A percentile compares a stretch with the other conserved stretches of the same genome.
These are phyloP conservation scores for Malassezia psittaci DNA, from an alignment of 1,284 basidiomycete species.

Conservation along the genomic window DNA sequence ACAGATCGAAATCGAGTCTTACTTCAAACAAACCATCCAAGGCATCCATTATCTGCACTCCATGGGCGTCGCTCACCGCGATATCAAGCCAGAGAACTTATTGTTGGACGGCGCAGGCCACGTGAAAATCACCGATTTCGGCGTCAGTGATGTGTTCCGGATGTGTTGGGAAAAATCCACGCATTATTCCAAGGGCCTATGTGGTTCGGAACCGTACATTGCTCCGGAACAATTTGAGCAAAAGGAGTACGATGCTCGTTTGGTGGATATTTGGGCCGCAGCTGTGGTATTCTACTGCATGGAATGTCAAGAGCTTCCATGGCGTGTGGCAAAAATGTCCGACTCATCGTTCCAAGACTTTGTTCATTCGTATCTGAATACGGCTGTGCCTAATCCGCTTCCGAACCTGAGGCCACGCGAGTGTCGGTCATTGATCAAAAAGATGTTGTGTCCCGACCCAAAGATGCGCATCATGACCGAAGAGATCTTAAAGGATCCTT, in stretches of 20 bases:
- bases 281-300: constrained; percentile 97
- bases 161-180: constrained; percentile 96
- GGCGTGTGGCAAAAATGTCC: constrained; percentile 79
- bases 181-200: constrained; percentile 91
- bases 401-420: constrained; percentile 78
- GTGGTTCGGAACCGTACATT: constrained; percentile 95
- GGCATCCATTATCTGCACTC: constrained; percentile 83
- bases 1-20: constrained; percentile 85
- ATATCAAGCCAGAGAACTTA: constrained; percentile 95
- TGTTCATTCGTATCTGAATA: constrained; percentile 55
- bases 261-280: constrained; percentile 95
- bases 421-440: constrained; percentile 72
- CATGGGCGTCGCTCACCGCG: constrained; percentile 93
- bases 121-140: constrained; percentile 98
- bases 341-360: constrained; percentile 79
- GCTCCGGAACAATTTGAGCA: constrained; percentile 92
- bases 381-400: constrained; percentile 53
- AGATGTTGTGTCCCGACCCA: constrained; percentile 93
- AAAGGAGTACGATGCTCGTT: constrained; percentile 93
- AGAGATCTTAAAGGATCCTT: constrained; percentile 69
- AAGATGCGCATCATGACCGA: constrained; percentile 69
- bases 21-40: constrained; percentile 88
- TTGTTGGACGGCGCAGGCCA: constrained; percentile 86
- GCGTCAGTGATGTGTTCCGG: constrained; percentile 92
- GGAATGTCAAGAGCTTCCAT: constrained; percentile 53